A percentile compares a stretch with the other conserved stretches of the same genome.
phyloP scores from a whole-genome alignment of 129 eudicot species.

The Kitagawia praeruptora region DNA sequence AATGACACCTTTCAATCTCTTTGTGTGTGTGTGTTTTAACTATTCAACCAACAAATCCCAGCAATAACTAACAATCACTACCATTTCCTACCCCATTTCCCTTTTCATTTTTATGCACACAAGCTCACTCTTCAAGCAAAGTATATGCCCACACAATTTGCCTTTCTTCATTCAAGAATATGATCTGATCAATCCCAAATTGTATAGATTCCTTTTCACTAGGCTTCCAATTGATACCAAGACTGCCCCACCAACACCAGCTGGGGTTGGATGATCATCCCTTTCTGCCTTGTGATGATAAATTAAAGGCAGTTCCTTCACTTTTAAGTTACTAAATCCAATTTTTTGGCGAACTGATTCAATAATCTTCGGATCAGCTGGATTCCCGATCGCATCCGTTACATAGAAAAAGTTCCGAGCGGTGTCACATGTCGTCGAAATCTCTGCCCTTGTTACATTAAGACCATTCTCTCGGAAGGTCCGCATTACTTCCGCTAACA shows the following conservation, averaged over 20 bases:
- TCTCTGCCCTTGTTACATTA: conserved; percentile 61
- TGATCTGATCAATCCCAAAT: conserved; percentile 59
- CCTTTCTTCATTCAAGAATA: conserved; percentile 28
- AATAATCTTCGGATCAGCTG: conserved; percentile 37
- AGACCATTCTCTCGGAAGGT: conserved; percentile 70
- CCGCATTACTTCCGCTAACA: conserved; percentile 57
- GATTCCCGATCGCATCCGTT: conserved; percentile 49
- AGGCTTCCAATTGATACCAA: conserved; percentile 62
- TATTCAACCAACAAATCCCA: conserved; percentile 7
- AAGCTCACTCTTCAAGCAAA: conserved; percentile 5
- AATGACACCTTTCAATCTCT: neutral
- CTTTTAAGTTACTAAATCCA: conserved; percentile 39
- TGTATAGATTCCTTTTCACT: conserved; percentile 57
- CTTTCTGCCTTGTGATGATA: conserved; percentile 27
- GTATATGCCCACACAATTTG: conserved; percentile 12
- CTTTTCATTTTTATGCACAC: conserved; percentile 6
- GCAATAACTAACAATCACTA: neutral
- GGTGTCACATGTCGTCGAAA: conserved; percentile 38
- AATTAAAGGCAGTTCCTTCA: conserved; percentile 43
- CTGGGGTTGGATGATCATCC: conserved; percentile 25
- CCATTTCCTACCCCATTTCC: neutral
- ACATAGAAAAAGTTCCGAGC: conserved; percentile 50
- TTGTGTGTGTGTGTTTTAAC: neutral
- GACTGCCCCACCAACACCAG: conserved; percentile 53
- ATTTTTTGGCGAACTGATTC: conserved; percentile 42